A percentile compares a stretch with the other conserved stretches of the same genome.
Evolutionary conservation across 257 asterid genomes (phyloP).

Genomic region (Petunia secreta): DNA sequence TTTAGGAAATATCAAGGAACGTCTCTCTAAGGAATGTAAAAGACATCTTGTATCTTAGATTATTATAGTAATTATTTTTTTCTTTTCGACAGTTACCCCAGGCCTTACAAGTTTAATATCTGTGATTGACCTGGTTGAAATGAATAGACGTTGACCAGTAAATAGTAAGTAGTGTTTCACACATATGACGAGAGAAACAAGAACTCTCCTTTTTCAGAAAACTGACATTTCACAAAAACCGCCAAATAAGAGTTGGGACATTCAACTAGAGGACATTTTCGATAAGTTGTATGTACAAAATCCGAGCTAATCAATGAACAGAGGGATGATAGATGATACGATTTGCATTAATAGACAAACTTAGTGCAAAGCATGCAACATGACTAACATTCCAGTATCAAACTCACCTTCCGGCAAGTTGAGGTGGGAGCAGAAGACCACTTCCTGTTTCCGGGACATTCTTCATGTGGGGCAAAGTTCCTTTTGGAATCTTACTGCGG

Average conservation of each 20-base stretch:
- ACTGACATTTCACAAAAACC: neutral
- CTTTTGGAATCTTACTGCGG: conserved; percentile 75
- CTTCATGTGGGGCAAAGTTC: conserved; percentile 60
- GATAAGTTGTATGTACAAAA: neutral
- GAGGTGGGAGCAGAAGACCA: conserved; percentile 78
- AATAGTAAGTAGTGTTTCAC: too few relatives aligned
- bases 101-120: neutral
- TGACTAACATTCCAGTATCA: neutral
- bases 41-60: neutral
- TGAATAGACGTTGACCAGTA: neutral
- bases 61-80: neutral
- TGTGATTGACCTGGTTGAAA: neutral
- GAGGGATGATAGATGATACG: neutral
- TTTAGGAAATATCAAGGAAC: neutral
- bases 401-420: conserved; percentile 78
- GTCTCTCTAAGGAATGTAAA: neutral
- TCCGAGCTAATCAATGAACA: neutral
- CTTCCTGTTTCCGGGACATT: conserved; percentile 65
- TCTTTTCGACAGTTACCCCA: neutral
- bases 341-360: conserved; percentile 11
- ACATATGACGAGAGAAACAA: neutral
- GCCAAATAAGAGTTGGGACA: neutral
- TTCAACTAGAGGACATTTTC: neutral
- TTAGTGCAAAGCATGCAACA: neutral
- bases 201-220: neutral